Percentiles rank a stretch among this genome's conserved stretches.
These are phyloP conservation scores for Pyricularia pennisetigena DNA, from an alignment of 2,329 filamentous ascomycete genomes.

Conservation along the genomic window DNA sequence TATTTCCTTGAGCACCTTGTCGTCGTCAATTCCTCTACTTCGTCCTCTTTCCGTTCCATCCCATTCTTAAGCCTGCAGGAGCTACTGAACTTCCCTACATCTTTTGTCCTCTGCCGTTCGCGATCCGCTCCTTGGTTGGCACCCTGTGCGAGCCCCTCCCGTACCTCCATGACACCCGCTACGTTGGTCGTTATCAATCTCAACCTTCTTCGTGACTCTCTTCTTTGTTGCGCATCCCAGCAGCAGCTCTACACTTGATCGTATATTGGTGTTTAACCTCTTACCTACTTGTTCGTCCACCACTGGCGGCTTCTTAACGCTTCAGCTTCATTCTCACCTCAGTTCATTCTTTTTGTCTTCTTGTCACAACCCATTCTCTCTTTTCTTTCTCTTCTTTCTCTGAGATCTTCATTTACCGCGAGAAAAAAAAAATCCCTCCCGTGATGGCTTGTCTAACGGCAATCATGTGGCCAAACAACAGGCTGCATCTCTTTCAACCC, in stretches of 20 bases:
- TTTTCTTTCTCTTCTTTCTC: slow-evolving; percentile 31
- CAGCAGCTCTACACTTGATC: background rate
- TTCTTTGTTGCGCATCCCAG: slow-evolving; percentile 1
- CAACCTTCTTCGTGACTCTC: slow-evolving; percentile 7
- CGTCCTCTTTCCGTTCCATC: background rate
- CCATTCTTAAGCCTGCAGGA: background rate
- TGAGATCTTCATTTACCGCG: slow-evolving; percentile 19
- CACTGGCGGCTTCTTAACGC: slow-evolving; percentile 5
- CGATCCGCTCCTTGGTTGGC: slow-evolving; percentile 1
- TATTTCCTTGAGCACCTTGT: slow-evolving; percentile 4
- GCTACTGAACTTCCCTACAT: background rate
- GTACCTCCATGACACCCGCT: slow-evolving; percentile 3
- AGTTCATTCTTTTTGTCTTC: slow-evolving; percentile 2
- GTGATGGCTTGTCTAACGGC: slow-evolving; percentile 46
- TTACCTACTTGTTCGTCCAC: background rate
- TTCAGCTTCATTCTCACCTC: slow-evolving; percentile 6
- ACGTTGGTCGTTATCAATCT: slow-evolving; percentile 3
- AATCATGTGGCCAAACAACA: slow-evolving; percentile 41
- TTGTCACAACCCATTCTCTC: slow-evolving; percentile 7
- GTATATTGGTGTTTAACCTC: background rate
- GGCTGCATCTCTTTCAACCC: slow-evolving; percentile 22
- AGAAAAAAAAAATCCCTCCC: slow-evolving; percentile 16
- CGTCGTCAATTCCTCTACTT: background rate
- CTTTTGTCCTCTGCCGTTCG: background rate
- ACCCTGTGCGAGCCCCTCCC: slow-evolving; percentile 2